These are phyloP conservation scores for Wickerhamiella galacta DNA, from an alignment of 805 yeast genomes.

Conservation along the genomic window DNA sequence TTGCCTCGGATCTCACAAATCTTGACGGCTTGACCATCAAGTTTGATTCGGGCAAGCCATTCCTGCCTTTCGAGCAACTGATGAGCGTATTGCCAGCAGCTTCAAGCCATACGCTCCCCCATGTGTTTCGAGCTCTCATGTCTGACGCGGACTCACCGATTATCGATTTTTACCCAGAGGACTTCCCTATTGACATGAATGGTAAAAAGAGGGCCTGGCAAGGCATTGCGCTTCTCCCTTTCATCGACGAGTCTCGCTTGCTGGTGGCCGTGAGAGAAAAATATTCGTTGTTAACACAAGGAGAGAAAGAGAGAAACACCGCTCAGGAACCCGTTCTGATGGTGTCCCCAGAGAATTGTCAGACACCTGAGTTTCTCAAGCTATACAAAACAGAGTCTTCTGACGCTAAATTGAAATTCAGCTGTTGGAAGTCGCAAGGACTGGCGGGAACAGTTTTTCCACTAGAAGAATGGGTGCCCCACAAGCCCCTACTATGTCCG, in stretches of 20 bases:
- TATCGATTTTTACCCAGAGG: constrained; percentile 75
- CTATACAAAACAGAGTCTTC: constrained; percentile 25
- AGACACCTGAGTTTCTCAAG: constrained; percentile 26
- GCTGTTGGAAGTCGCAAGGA: constrained; percentile 17
- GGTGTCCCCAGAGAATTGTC: constrained; percentile 45
- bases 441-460: constrained; percentile 20
- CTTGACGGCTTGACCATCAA: constrained; percentile 33
- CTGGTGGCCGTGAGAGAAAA: constrained; percentile 53
- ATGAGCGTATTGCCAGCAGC: constrained; percentile 97
- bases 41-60: constrained; percentile 61
- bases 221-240: constrained; percentile 82
- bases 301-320: constrained; percentile 58
- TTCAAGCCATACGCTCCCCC: constrained; percentile 65
- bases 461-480: constrained; percentile 23
- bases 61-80: constrained; percentile 84
- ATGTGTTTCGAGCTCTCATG: constrained; percentile 65
- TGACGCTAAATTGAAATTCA: constrained; percentile 9
- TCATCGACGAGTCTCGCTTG: constrained; percentile 72
- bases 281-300: constrained; percentile 44
- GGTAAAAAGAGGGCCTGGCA: constrained; percentile 97
- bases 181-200: constrained; percentile 75
- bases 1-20: constrained; percentile 70
- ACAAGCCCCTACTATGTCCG: constrained; percentile 25
- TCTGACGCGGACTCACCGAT: constrained; percentile 74
- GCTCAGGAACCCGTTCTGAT: constrained; percentile 53